Base-by-base conservation (phyloP, 1,139 yeast species). In the Yarrowia galli region DNA sequence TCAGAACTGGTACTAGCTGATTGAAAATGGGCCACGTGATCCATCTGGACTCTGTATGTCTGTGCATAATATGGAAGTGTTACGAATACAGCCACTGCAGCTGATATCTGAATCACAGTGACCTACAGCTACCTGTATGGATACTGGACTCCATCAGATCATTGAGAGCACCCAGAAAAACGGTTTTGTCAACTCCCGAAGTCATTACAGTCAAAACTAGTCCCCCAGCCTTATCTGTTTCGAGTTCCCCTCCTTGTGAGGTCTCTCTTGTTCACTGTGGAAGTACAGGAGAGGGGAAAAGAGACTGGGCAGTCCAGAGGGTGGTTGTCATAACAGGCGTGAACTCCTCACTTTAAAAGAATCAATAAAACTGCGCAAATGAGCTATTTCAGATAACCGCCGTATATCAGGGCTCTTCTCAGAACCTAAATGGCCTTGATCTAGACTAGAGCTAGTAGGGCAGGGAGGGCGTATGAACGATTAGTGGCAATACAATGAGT, bases 401-500 rank as follows among this genome's bases (percentile, higher is more conserved):
- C 38, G 9, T 5, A n/a, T 28, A 6, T 32, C 32, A 23, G 49
- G 49, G 28, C 28, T 20, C 20, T 46, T 5, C 54, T 48, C 54
- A 38, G 54, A 48, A 48, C 54, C n/a, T 48, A 13, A 48, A n/a
- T 3, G 16, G n/a, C 23, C 10, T 28, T 32, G 54, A 32, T 45
- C 20, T 23, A 28, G 45, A 18, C 3, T 28, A 5, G 32, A 28
- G 32, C 32, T 28, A 28, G 32, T 28, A 10, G 9, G 9, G 6
- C 10, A 28, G 32, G 32, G 4, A 28, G 32, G 1, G n/a, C 7
- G 32, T 28, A 1, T 28, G 32, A 28, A 28, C 32, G 32, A 10
- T 28, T 40, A 13, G 20, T 40, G 13, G 45, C 9, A n/a, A 13
- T 4, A 12, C 8, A 28, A 12, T 3, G 10, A 23, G n/a, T 18